These are phyloP conservation scores for Cryptosporidium sp. DNA, from an alignment of 169 alveolate genomes.

Conservation along the genomic window DNA sequence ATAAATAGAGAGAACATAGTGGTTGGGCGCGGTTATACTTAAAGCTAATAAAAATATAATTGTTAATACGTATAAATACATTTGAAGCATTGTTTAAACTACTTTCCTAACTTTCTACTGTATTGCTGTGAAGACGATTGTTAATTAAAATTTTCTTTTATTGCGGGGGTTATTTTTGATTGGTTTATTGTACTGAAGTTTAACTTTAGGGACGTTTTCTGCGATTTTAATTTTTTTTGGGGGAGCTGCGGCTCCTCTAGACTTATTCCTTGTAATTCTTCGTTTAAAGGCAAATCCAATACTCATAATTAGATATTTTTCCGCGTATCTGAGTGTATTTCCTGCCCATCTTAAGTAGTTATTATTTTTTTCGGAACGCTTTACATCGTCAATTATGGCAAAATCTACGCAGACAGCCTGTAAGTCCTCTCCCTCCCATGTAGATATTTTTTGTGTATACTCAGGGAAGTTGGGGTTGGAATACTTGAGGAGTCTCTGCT, in stretches of 20 bases:
- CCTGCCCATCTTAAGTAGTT: slow-evolving; percentile 53
- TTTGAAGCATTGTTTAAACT: neutral
- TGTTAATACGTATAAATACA: neutral
- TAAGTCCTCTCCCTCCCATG: slow-evolving; percentile 59
- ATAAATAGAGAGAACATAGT: neutral
- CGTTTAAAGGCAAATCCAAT: slow-evolving; percentile 61
- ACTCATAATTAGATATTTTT: slow-evolving; percentile 44
- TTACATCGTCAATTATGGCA: slow-evolving; percentile 16
- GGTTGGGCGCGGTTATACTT: neutral
- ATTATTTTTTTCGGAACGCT: neutral
- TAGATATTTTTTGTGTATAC: slow-evolving; percentile 12
- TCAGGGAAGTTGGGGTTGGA: slow-evolving; percentile 60
- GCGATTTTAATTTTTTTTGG: slow-evolving; percentile 16
- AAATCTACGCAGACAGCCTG: slow-evolving; percentile 56
- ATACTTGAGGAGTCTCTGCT: slow-evolving; percentile 24
- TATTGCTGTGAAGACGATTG: neutral
- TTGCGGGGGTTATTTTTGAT: neutral
- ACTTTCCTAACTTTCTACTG: neutral
- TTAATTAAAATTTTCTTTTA: neutral
- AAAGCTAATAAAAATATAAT: neutral
- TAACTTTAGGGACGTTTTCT: slow-evolving; percentile 18
- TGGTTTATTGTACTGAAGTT: neutral
- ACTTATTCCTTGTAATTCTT: neutral
- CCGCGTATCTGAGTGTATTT: neutral
- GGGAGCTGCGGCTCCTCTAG: neutral